Conservation (phyloP, 345 rosid species). For the Murraya koenigii region DNA sequence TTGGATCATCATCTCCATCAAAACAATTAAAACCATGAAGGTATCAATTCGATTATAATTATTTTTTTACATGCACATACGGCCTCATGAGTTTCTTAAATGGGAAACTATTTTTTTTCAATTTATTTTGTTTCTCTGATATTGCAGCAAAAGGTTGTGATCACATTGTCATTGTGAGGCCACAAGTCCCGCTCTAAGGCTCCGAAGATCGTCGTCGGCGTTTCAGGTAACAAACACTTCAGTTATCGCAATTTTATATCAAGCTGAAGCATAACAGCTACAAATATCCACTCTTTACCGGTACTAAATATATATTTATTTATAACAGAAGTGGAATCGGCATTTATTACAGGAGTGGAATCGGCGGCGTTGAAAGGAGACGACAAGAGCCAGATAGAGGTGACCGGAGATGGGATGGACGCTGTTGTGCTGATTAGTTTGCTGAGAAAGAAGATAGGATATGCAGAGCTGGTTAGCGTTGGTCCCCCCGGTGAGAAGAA, state of each 20-base stretch:
- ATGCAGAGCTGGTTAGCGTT: slow-evolving; percentile 22
- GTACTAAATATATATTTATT: background rate
- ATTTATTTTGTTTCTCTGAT: no score
- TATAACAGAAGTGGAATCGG: slow-evolving; percentile 37
- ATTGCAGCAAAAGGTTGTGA: slow-evolving; percentile 8
- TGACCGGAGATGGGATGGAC: slow-evolving; percentile 43
- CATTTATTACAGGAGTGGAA: slow-evolving; percentile 35
- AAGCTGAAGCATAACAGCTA: background rate
- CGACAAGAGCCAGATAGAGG: slow-evolving; percentile 48
- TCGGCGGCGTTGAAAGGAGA: slow-evolving; percentile 42
- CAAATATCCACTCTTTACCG: background rate
- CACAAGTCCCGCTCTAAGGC: slow-evolving; percentile 7
- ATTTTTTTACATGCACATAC: no score
- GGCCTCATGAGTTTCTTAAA: background rate
- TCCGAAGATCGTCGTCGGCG: background rate
- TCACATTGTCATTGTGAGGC: background rate
- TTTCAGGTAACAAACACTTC: background rate
- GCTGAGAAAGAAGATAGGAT: slow-evolving; percentile 39
- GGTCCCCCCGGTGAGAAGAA: background rate
- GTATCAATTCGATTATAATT: no score
- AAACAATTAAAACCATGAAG: no score
- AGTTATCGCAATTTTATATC: no score
- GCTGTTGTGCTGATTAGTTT: slow-evolving; percentile 25
- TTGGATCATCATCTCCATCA: no score
- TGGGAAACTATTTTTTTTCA: background rate